Evolutionary conservation across 208 protist species (phyloP).

Genomic region (Leishmania amazonensis): DNA sequence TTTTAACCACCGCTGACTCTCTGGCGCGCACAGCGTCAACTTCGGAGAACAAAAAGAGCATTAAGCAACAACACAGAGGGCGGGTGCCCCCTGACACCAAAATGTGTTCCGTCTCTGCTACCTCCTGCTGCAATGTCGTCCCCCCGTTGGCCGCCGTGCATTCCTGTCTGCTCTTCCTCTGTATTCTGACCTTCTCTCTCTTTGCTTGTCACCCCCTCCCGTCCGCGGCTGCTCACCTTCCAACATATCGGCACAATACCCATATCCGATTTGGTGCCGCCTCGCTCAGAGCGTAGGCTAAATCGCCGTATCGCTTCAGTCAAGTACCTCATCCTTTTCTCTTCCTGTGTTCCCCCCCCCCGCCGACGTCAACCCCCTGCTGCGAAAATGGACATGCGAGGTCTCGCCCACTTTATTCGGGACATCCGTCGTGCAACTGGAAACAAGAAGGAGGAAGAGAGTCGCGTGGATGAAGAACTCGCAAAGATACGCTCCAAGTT

Average conservation of each 20-base stretch:
- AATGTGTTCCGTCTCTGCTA: neutral
- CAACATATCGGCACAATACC: neutral
- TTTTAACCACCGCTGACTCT: neutral
- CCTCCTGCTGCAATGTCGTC: neutral
- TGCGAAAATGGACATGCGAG: constrained; percentile 96
- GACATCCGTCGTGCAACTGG: constrained; percentile 93
- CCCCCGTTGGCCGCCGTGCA: neutral
- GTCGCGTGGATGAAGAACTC: constrained; percentile 98
- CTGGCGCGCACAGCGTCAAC: neutral
- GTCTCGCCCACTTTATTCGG: constrained; percentile 95
- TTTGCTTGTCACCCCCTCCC: constrained; percentile 4
- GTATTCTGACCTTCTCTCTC: constrained; percentile 11
- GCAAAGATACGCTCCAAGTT: constrained; percentile 99
- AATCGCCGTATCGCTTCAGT: neutral
- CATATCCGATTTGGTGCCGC: neutral
- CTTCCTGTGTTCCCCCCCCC: neutral
- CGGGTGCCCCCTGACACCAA: neutral
- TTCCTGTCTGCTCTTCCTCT: neutral
- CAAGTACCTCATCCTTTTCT: neutral
- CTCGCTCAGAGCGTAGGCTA: neutral
- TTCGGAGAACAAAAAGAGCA: neutral
- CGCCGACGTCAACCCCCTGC: neutral
- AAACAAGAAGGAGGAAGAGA: constrained; percentile 95
- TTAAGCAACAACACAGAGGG: neutral
- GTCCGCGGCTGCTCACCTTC: neutral